Percentiles rank a stretch among this genome's conserved stretches.
Evolutionary conservation across 306 rosid genomes (phyloP).

Genomic region (Cucurbita maxima): DNA sequence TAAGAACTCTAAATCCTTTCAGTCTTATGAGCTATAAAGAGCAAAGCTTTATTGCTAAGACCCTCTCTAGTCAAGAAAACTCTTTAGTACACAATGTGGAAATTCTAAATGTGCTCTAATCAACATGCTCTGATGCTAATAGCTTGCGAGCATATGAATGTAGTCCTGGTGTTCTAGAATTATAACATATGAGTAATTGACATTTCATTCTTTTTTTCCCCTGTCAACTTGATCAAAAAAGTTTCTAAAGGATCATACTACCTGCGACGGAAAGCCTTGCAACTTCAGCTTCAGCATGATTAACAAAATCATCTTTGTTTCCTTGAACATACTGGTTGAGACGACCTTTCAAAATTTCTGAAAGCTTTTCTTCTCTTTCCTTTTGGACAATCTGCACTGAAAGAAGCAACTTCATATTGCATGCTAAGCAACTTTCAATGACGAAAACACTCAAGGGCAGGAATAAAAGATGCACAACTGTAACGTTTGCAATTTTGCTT

Average conservation of each 20-base stretch:
- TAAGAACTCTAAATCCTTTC: neutral
- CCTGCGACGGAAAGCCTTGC: slow-evolving; percentile 83
- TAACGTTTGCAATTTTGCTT: neutral
- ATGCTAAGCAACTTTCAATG: slow-evolving; percentile 6
- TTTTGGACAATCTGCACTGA: slow-evolving; percentile 62
- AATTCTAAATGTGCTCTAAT: neutral
- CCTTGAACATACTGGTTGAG: slow-evolving; percentile 76
- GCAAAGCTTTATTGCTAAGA: too few relatives aligned
- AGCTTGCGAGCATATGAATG: neutral
- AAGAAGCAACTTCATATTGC: slow-evolving; percentile 16
- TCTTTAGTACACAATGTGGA: too few relatives aligned
- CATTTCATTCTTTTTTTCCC: neutral
- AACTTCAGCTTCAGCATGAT: slow-evolving; percentile 73
- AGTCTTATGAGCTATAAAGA: too few relatives aligned
- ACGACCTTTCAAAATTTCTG: slow-evolving; percentile 50
- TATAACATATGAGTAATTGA: neutral
- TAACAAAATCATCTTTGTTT: slow-evolving; percentile 52
- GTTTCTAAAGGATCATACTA: slow-evolving; percentile 9
- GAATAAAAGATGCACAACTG: neutral
- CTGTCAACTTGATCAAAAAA: neutral
- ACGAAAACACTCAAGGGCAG: neutral
- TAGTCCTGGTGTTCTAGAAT: neutral
- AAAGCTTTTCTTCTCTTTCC: slow-evolving; percentile 94
- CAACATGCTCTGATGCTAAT: neutral
- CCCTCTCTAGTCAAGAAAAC: too few relatives aligned